Evolutionary conservation across 768 basidiomycete species (phyloP).

Genomic region (Lentinula lateritia): DNA sequence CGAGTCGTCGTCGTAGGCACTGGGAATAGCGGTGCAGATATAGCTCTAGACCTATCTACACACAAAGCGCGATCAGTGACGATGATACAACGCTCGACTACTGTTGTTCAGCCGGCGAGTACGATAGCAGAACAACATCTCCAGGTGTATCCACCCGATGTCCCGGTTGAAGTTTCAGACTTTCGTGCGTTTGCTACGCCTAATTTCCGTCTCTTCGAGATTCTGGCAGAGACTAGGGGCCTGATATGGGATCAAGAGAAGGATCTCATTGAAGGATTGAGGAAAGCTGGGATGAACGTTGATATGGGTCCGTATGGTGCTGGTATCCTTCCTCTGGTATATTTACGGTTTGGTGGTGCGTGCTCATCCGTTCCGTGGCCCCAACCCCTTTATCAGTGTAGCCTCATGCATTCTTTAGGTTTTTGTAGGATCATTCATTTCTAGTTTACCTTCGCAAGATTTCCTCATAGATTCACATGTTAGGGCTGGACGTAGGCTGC

Average conservation of each 20-base stretch:
- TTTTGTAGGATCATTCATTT: too few relatives aligned
- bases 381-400: background rate
- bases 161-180: constrained; percentile 1
- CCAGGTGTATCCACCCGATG: background rate
- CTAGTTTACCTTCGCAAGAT: too few relatives aligned
- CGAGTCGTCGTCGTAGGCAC: background rate
- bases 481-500: constrained; percentile 35
- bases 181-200: background rate
- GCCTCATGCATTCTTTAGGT: background rate
- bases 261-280: background rate
- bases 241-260: background rate
- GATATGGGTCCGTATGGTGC: background rate
- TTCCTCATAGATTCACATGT: background rate
- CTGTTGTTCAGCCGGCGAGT: background rate
- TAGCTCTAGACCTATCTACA: background rate
- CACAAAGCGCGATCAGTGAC: background rate
- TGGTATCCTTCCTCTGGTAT: background rate
- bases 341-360: background rate
- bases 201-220: background rate
- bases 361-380: too few relatives aligned
- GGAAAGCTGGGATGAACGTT: background rate
- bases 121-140: background rate
- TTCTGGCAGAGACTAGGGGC: background rate
- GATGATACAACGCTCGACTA: background rate
- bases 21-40: constrained; percentile 3